phyloP scores from a whole-genome alignment of 768 basidiomycete species.

The Daedalea quercina region DNA sequence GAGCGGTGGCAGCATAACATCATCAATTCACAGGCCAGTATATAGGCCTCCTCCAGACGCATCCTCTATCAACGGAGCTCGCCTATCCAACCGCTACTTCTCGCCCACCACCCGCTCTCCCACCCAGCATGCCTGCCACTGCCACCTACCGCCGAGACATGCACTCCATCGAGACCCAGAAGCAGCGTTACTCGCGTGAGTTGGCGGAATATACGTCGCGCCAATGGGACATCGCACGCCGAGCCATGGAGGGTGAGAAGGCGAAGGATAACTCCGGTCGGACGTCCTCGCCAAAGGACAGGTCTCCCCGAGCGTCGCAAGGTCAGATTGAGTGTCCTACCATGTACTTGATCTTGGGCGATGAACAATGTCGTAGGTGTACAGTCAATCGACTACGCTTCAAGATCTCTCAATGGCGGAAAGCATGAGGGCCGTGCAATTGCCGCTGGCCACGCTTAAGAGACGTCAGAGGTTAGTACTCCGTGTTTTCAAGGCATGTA shows the following conservation, averaged over 20 bases:
- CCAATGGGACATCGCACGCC: slow-evolving; percentile 29
- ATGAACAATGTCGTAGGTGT: slow-evolving; percentile 14
- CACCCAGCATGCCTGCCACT: slow-evolving; percentile 7
- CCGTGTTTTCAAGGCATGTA: too few species aligned
- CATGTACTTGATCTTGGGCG: background rate
- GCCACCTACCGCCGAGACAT: slow-evolving; percentile 9
- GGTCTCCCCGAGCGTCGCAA: slow-evolving; percentile 8
- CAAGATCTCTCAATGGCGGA: slow-evolving; percentile 12
- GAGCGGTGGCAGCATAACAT: slow-evolving; percentile 12
- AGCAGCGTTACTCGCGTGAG: slow-evolving; percentile 30
- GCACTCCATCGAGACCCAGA: slow-evolving; percentile 21
- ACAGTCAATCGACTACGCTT: slow-evolving; percentile 22
- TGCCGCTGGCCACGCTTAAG: slow-evolving; percentile 9
- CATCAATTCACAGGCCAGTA: slow-evolving; percentile 3
- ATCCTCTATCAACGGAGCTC: background rate
- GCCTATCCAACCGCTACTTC: background rate
- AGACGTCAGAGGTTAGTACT: background rate
- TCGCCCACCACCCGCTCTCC: background rate
- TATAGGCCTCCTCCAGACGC: slow-evolving; percentile 3
- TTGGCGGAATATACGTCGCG: slow-evolving; percentile 32
- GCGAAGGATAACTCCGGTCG: slow-evolving; percentile 6
- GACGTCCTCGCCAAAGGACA: slow-evolving; percentile 5
- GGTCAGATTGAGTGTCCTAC: slow-evolving; percentile 8
- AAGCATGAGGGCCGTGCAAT: slow-evolving; percentile 10
- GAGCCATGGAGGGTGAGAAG: slow-evolving; percentile 14